Conservation (phyloP, 1,284 basidiomycete genomes). For the Papiliotrema fonsecae region DNA sequence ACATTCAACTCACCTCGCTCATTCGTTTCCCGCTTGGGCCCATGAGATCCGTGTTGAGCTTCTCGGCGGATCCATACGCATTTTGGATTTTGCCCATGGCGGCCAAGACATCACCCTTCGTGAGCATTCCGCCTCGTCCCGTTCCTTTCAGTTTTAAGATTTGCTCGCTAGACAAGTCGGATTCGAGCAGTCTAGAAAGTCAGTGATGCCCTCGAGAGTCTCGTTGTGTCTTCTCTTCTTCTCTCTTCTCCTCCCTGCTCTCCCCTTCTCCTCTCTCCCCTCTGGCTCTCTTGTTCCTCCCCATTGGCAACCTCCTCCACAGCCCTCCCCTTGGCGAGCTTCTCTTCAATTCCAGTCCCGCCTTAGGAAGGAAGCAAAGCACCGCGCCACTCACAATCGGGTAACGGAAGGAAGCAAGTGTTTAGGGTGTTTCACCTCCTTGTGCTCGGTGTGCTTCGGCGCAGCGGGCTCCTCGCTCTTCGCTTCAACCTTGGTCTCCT, state of each 20-base stretch:
- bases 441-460: conserved; percentile 18
- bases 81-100: conserved; percentile 61
- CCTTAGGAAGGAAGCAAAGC: background rate
- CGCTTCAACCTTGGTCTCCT: conserved; percentile 9
- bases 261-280: too few relatives aligned
- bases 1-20: conserved; percentile 26
- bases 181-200: conserved; percentile 44
- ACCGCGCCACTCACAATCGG: conserved; percentile 46
- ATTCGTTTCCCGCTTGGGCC: conserved; percentile 36
- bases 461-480: conserved; percentile 7
- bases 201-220: too few relatives aligned
- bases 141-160: conserved; percentile 56
- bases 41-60: conserved; percentile 53
- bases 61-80: conserved; percentile 70
- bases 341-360: too few relatives aligned
- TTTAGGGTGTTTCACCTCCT: conserved; percentile 34
- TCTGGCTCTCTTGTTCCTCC: too few relatives aligned
- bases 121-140: conserved; percentile 80
- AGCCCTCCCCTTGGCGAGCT: too few relatives aligned
- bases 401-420: conserved; percentile 43
- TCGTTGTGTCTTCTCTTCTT: too few relatives aligned
- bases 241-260: too few relatives aligned
- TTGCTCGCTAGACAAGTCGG: conserved; percentile 44
- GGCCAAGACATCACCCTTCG: conserved; percentile 81
- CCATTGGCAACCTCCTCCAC: too few relatives aligned